Evolutionary conservation across 225 moss, liverwort and hornwort species (phyloP), one percentile per base, ranked within the genome.

Genomic region (Pseudisothecium myosuroides): DNA sequence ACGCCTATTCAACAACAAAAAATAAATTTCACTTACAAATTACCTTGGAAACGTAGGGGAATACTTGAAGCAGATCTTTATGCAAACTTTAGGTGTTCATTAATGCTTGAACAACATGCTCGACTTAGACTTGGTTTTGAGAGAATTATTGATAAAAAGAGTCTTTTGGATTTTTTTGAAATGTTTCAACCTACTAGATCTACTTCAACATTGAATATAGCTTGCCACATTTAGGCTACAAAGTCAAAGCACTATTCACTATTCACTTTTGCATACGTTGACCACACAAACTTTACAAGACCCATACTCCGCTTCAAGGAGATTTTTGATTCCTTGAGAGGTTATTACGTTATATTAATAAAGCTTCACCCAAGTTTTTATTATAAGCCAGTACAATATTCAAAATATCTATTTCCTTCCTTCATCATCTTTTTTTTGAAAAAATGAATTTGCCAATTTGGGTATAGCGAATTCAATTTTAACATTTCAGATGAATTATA

Each of bases 1-100:
- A 12, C 6, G 6, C 1, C 5, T n/a, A 0, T 12, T 6, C 0
- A 0, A 7, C 4, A 7, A 23, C 23, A 22, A 6, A 12, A 16
- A 3, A 2, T 16, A 65, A n/a, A 21, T n/a, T 68, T 4, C 7
- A 7, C n/a, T 23, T 39, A 68, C 4, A 39, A 69, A 39, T 2
- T n/a, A 13, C 0, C 7, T 1, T 11, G 0, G 37, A 21, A 67
- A n/a, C 2, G 5, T 39, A 24, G 8, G 8, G 0, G 24, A 69
- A 8, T 69, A 8, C 3, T 69, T 5, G 24, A 23, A 39, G 2
- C 0, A 69, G 4, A 69, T 39, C 7, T 69, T 69, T 41, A 39
- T 21, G 5, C 5, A 69, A 69, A 69, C 0, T 39, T 4, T 39
- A 39, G 1, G 1, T 39, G 4, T 14, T 8, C 8, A 13, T 13